A percentile compares a stretch with the other conserved stretches of the same genome.
These are phyloP conservation scores for Acacia confusa DNA, from an alignment of 306 rosid species.

Conservation along the genomic window DNA sequence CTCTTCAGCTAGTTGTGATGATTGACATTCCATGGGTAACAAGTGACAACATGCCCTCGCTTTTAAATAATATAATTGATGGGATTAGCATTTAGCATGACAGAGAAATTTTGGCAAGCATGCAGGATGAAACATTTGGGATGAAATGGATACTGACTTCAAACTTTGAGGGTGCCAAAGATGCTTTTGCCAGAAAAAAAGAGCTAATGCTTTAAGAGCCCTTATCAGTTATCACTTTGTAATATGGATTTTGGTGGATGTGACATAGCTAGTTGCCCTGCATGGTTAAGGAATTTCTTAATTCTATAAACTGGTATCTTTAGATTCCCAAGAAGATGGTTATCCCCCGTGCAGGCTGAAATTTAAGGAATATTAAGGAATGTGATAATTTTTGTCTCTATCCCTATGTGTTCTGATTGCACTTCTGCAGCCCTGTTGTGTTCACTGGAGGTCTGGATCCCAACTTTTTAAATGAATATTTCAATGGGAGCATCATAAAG, in stretches of 20 bases:
- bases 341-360: not conserved
- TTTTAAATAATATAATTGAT: not conserved
- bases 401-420: constrained; percentile 20
- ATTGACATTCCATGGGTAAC: not conserved
- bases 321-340: not conserved
- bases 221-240: not conserved
- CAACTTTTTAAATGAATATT: not conserved
- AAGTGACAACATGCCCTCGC: not conserved
- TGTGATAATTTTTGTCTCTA: constrained; percentile 9
- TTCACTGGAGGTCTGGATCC: not conserved
- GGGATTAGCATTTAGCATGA: not conserved
- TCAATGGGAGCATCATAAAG: constrained; percentile 9
- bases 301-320: constrained; percentile 14
- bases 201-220: not conserved
- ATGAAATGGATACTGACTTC: not conserved
- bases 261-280: constrained; percentile 7
- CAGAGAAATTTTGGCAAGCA: not conserved
- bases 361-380: constrained; percentile 1
- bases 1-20: not conserved
- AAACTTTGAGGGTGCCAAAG: not conserved
- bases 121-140: not conserved
- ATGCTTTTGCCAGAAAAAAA: not conserved
- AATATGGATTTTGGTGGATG: not conserved
- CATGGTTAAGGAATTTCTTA: constrained; percentile 11
- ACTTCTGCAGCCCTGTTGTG: not conserved